Percentiles rank a stretch among this genome's conserved stretches.
Evolutionary conservation across 345 rosid species (phyloP).

Genomic region (Citrus australasica): DNA sequence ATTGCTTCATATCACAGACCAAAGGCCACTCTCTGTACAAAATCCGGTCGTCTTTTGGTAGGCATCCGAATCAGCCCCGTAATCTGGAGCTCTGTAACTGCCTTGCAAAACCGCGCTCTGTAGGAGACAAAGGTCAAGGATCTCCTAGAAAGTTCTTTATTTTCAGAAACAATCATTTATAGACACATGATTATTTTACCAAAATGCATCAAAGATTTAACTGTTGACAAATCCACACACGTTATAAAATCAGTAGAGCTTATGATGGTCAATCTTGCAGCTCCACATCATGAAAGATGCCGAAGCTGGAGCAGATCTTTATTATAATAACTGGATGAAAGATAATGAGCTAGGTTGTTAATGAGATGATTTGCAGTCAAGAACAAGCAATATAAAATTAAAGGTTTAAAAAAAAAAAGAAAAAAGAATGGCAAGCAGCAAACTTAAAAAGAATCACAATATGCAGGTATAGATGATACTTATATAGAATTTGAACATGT

Average conservation of each 20-base stretch:
- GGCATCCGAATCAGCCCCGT: conserved; percentile 91
- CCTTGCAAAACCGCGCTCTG: conserved; percentile 90
- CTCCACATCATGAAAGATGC: no score
- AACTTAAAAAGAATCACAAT: neutral
- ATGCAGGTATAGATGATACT: neutral
- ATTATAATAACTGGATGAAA: neutral
- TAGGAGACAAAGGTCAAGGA: conserved; percentile 42
- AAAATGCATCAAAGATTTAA: neutral
- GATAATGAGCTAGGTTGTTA: neutral
- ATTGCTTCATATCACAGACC: conserved; percentile 36
- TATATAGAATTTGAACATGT: neutral
- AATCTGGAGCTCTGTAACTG: conserved; percentile 81
- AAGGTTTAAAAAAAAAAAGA: no score
- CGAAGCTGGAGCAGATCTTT: no score
- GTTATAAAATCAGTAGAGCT: neutral
- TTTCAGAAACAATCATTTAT: no score
- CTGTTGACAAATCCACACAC: neutral
- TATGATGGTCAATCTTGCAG: no score
- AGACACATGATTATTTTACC: neutral
- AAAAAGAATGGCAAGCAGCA: neutral
- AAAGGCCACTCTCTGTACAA: conserved; percentile 84
- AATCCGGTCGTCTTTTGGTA: conserved; percentile 79
- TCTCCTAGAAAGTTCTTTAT: neutral
- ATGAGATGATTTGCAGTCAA: neutral
- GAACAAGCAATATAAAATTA: neutral